These are phyloP conservation scores for Nicotiana paniculata DNA, from an alignment of 257 asterid species.

Conservation along the genomic window DNA sequence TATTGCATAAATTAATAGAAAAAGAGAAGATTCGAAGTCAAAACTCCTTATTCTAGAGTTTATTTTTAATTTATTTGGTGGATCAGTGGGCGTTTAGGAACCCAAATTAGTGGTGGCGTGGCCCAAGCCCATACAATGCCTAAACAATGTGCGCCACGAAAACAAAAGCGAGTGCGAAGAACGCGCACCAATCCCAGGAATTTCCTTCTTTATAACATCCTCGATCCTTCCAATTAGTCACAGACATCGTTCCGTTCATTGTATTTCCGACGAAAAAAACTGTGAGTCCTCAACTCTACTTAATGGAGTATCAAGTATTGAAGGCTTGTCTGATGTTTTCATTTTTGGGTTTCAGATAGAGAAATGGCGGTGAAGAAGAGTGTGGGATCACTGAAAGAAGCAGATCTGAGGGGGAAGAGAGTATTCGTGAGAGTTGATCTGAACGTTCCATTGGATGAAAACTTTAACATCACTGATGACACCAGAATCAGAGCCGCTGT, in stretches of 20 bases:
- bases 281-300: neutral
- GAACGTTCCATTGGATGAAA: slow-evolving; percentile 85
- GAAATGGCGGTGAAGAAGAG: slow-evolving; percentile 84
- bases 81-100: neutral
- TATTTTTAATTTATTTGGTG: neutral
- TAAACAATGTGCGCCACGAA: neutral
- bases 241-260: neutral
- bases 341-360: neutral
- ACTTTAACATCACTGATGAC: slow-evolving; percentile 74
- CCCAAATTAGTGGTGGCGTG: neutral
- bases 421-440: slow-evolving; percentile 84
- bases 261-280: neutral
- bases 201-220: neutral
- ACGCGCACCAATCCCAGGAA: neutral
- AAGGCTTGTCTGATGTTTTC: neutral
- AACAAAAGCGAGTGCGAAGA: neutral
- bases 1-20: too few relatives aligned
- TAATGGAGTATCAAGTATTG: neutral
- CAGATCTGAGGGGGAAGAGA: slow-evolving; percentile 79
- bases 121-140: neutral
- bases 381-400: slow-evolving; percentile 69
- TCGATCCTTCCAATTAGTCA: neutral
- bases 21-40: too few relatives aligned
- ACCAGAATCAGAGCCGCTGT: slow-evolving; percentile 78
- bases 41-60: too few relatives aligned